Evolutionary conservation across 2,329 filamentous ascomycete species (phyloP).

Genomic region (Cladosporium sphaerospermum): DNA sequence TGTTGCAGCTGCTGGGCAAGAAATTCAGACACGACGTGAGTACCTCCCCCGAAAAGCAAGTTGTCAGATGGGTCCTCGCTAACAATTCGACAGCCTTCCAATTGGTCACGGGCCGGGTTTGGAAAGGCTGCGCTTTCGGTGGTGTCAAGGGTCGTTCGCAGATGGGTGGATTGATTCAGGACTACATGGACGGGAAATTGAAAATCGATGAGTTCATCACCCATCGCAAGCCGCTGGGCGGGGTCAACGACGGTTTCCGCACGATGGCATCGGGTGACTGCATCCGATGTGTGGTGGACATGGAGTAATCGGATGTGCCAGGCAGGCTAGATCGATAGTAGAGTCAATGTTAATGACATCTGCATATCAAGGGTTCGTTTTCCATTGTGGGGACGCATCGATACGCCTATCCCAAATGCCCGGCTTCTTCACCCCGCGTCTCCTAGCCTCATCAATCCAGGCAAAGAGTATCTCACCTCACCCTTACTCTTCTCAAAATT

Average conservation of each 20-base stretch:
- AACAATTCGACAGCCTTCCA: conserved; percentile 65
- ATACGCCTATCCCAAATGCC: too few species aligned
- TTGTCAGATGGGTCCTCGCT: neutral
- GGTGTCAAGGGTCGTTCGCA: conserved; percentile 93
- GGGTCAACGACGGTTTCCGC: conserved; percentile 84
- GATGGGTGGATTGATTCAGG: conserved; percentile 72
- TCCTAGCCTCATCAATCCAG: neutral
- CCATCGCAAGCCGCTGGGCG: conserved; percentile 69
- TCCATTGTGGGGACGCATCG: too few species aligned
- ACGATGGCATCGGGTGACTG: conserved; percentile 92
- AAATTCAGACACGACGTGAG: conserved; percentile 84
- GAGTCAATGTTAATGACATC: neutral
- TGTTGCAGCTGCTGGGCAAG: conserved; percentile 86
- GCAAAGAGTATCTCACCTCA: neutral
- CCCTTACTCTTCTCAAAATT: conserved; percentile 1
- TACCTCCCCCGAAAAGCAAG: neutral
- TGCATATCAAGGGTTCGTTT: too few species aligned
- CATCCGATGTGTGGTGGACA: conserved; percentile 80
- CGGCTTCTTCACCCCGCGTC: too few species aligned
- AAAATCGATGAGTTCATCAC: conserved; percentile 99
- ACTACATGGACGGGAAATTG: conserved; percentile 78
- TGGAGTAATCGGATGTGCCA: conserved; percentile 29
- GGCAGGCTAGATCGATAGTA: neutral
- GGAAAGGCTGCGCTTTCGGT: conserved; percentile 92
- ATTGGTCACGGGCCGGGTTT: conserved; percentile 88